A percentile compares a stretch with the other conserved stretches of the same genome.
phyloP scores from a whole-genome alignment of 495 filamentous ascomycete genomes.

The Physcia stellaris region DNA sequence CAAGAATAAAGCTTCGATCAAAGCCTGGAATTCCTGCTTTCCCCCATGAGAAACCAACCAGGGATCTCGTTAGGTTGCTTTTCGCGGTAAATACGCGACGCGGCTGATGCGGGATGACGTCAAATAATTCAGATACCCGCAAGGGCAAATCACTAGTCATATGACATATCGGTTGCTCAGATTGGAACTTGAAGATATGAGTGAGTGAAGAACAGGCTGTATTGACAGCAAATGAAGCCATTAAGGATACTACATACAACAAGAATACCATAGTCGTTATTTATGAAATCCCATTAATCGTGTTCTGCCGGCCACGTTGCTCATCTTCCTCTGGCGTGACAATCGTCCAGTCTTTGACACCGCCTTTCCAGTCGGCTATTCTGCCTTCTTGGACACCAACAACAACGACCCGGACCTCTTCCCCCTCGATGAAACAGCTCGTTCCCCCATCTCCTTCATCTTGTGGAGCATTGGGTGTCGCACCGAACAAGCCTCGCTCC shows the following conservation, averaged over 20 bases:
- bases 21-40: no score
- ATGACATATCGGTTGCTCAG: no score
- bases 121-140: no score
- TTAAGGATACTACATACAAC: no score
- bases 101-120: neutral
- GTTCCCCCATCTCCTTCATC: conserved; percentile 35
- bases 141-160: no score
- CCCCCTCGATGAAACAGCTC: conserved; percentile 51
- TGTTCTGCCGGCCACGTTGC: conserved; percentile 11
- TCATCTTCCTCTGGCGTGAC: conserved; percentile 21
- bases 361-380: conserved; percentile 72
- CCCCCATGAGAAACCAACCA: no score
- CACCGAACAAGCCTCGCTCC: conserved; percentile 32
- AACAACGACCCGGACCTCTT: conserved; percentile 59
- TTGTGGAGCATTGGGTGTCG: conserved; percentile 22
- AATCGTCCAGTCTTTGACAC: conserved; percentile 58
- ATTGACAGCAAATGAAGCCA: no score
- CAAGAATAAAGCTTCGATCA: no score
- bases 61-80: no score
- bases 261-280: neutral
- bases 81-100: no score
- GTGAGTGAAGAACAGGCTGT: no score
- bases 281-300: conserved; percentile 26
- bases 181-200: no score
- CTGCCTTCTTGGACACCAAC: conserved; percentile 61